Percentiles rank a stretch among this genome's conserved stretches.
phyloP scores from a whole-genome alignment of 768 basidiomycete genomes.

The Tricholoma flavovirens region DNA sequence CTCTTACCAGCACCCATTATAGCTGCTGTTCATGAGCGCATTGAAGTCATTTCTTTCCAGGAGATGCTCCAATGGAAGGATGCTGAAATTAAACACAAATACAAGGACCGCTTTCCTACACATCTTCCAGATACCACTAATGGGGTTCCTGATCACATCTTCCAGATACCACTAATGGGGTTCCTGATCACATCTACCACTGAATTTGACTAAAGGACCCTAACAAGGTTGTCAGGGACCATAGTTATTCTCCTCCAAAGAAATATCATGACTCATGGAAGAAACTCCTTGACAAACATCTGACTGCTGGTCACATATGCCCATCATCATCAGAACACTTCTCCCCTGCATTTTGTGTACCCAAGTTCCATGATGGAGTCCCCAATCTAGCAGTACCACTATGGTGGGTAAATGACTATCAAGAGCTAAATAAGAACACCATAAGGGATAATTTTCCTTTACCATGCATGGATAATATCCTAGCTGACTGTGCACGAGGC shows the following conservation, averaged over 20 bases:
- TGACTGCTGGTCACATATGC: constrained; percentile 21
- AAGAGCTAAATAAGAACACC: too few species aligned
- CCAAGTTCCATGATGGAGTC: too few species aligned
- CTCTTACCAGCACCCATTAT: constrained; percentile 6
- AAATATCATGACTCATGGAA: constrained; percentile 29
- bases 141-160: too few species aligned
- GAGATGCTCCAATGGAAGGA: constrained; percentile 12
- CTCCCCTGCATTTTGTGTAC: too few species aligned
- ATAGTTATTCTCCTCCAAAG: constrained; percentile 24
- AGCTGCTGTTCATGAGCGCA: constrained; percentile 10
- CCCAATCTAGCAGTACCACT: too few species aligned
- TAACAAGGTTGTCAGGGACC: constrained; percentile 14
- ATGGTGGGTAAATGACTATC: too few species aligned
- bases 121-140: too few species aligned
- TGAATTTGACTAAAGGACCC: constrained; percentile 25
- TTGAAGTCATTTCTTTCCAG: constrained; percentile 15
- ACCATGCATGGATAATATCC: too few species aligned
- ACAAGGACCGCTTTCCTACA: constrained; percentile 2
- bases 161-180: constrained; percentile 2
- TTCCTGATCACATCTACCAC: constrained; percentile 20
- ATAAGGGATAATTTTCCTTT: too few species aligned
- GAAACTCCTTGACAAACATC: constrained; percentile 25
- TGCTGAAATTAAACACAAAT: not conserved
- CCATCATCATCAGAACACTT: constrained; percentile 21
- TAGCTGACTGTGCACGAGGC: too few species aligned